phyloP scores from a whole-genome alignment of 1,284 basidiomycete species.

The Cystobasidium pallidum region DNA sequence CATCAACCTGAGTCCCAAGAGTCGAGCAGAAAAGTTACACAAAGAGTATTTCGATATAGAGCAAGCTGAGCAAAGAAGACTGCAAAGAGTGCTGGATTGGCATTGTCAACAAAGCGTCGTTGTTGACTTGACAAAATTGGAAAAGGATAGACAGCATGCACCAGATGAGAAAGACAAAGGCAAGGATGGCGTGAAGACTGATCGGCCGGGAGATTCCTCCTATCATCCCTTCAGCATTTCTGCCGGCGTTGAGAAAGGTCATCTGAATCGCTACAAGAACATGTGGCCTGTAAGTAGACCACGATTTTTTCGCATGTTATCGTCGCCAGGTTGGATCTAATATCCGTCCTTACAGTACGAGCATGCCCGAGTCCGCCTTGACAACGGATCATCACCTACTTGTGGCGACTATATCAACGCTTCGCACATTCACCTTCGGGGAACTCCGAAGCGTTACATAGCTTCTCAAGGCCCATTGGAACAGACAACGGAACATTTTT shows the following conservation, averaged over 20 bases:
- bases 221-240: constrained; percentile 79
- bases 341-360: constrained; percentile 48
- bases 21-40: constrained; percentile 77
- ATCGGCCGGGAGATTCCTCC: constrained; percentile 44
- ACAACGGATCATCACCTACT: constrained; percentile 57
- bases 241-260: constrained; percentile 91
- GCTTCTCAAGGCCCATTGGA: constrained; percentile 95
- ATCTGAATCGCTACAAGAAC: constrained; percentile 69
- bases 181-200: not conserved
- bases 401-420: constrained; percentile 92
- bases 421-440: constrained; percentile 59
- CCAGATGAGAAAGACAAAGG: constrained; percentile 54
- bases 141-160: constrained; percentile 39
- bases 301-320: not conserved
- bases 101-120: constrained; percentile 63
- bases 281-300: constrained; percentile 65
- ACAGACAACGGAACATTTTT: constrained; percentile 88
- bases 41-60: constrained; percentile 90
- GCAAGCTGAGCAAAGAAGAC: constrained; percentile 80
- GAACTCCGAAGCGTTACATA: constrained; percentile 72
- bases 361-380: constrained; percentile 71
- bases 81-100: constrained; percentile 90
- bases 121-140: constrained; percentile 22
- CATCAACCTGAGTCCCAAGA: constrained; percentile 61
- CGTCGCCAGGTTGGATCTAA: not conserved